Evolutionary conservation across 768 basidiomycete species (phyloP).

Genomic region (Cantharellus anzutake): DNA sequence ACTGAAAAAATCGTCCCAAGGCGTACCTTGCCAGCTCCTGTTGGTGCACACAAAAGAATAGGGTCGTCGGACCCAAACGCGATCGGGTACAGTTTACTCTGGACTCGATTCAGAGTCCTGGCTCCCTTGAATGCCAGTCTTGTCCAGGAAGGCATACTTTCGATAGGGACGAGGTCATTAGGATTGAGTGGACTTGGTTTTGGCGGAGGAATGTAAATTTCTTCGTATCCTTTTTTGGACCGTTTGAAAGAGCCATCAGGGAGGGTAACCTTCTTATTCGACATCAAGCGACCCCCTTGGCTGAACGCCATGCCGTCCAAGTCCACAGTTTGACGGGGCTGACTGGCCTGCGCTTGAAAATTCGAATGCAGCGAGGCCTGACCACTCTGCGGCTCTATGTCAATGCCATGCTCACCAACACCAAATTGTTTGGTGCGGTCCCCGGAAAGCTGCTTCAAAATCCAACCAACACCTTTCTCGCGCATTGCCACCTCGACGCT

Average conservation of each 20-base stretch:
- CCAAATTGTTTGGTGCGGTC: constrained; percentile 43
- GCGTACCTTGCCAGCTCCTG: constrained; percentile 90
- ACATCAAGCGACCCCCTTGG: constrained; percentile 94
- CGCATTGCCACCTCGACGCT: constrained; percentile 97
- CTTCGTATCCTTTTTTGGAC: constrained; percentile 89
- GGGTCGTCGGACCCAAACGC: constrained; percentile 88
- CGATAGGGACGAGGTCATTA: constrained; percentile 51
- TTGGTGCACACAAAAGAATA: constrained; percentile 88
- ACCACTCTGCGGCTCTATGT: constrained; percentile 43
- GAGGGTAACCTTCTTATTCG: constrained; percentile 94
- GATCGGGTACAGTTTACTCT: constrained; percentile 81
- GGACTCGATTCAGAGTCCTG: constrained; percentile 68
- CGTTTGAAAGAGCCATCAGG: constrained; percentile 98
- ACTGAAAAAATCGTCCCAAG: background rate
- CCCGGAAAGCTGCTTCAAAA: constrained; percentile 70
- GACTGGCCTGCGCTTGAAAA: constrained; percentile 35
- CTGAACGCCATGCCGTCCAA: constrained; percentile 90
- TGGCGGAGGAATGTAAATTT: constrained; percentile 90
- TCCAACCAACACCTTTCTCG: constrained; percentile 94
- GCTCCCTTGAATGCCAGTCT: constrained; percentile 63
- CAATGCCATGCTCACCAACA: constrained; percentile 39
- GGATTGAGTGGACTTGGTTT: constrained; percentile 49
- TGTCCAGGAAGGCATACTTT: constrained; percentile 69
- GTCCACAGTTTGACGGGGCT: constrained; percentile 73
- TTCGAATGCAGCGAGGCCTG: background rate